Conservation (phyloP, 192 early-diverging fungal genomes). For the Coemansia sp. region DNA sequence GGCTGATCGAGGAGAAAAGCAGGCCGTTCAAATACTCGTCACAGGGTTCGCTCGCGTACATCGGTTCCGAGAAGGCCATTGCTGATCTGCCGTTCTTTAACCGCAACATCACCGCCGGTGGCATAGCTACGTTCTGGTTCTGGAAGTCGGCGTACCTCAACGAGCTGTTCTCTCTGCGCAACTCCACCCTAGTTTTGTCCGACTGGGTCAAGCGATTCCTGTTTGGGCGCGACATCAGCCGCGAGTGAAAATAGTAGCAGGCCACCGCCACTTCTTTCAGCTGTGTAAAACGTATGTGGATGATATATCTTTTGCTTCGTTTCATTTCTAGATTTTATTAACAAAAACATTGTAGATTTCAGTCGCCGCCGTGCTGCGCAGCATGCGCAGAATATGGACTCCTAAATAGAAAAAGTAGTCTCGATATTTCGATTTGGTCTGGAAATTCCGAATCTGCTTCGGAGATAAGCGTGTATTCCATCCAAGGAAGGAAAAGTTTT, state of each 20-base stretch:
- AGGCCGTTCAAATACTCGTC: constrained; percentile 81
- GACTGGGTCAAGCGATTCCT: constrained; percentile 91
- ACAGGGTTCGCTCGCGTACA: constrained; percentile 86
- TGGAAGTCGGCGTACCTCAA: constrained; percentile 74
- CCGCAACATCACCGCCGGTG: constrained; percentile 65
- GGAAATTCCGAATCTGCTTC: not conserved
- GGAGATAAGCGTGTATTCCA: not conserved
- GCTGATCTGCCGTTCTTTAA: constrained; percentile 84
- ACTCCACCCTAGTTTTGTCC: constrained; percentile 75
- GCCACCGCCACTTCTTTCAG: not conserved
- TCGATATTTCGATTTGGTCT: too few relatives aligned
- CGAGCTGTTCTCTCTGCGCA: constrained; percentile 84
- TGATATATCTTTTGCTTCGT: not conserved
- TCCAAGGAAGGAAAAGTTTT: not conserved
- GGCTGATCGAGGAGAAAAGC: constrained; percentile 26
- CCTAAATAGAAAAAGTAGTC: too few relatives aligned
- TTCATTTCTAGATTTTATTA: not conserved
- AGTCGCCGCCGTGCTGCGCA: not conserved
- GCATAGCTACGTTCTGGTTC: constrained; percentile 73
- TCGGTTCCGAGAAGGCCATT: constrained; percentile 93
- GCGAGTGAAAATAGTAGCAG: constrained; percentile 65
- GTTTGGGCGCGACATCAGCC: constrained; percentile 89
- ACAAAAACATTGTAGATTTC: not conserved
- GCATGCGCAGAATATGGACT: too few relatives aligned
- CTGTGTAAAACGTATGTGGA: not conserved